Conservation (phyloP, 2,329 filamentous ascomycete species). For the Ophiostoma sp. region DNA sequence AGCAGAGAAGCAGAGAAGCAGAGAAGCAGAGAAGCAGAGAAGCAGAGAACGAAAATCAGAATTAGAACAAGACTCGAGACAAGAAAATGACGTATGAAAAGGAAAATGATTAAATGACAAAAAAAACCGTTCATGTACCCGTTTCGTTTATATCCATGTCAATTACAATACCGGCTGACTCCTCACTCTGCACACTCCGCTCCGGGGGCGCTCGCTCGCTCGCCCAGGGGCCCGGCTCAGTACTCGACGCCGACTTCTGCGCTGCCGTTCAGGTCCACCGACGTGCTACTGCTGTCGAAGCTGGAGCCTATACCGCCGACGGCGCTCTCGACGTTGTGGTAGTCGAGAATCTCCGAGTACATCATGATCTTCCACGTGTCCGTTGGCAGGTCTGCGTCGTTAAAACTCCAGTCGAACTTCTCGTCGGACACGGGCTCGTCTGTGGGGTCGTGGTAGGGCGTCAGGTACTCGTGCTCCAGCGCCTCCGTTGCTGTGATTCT, state of each 20-base stretch:
- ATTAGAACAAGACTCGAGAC: not conserved
- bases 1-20: not conserved
- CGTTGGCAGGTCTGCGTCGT: slow-evolving; percentile 92
- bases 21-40: not conserved
- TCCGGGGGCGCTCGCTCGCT: too few relatives aligned
- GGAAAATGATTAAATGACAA: not conserved
- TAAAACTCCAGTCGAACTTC: slow-evolving; percentile 99
- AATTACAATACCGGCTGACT: slow-evolving; percentile 7
- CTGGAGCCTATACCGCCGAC: not conserved
- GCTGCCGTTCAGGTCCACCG: slow-evolving; percentile 5
- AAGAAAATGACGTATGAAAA: not conserved
- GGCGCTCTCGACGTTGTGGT: slow-evolving; percentile 76
- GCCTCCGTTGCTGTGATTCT: slow-evolving; percentile 82
- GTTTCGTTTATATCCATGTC: slow-evolving; percentile 14
- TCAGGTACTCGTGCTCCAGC: slow-evolving; percentile 85
- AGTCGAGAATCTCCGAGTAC: slow-evolving; percentile 96
- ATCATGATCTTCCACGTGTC: slow-evolving; percentile 99
- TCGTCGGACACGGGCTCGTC: slow-evolving; percentile 94
- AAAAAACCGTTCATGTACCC: not conserved
- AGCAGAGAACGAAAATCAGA: not conserved
- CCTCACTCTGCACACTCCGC: not conserved
- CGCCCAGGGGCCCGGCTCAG: not conserved
- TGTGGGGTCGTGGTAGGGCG: slow-evolving; percentile 93
- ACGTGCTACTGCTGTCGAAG: not conserved
- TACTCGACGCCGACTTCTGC: slow-evolving; percentile 10